Evolutionary conservation across 2,329 filamentous ascomycete species (phyloP).

Genomic region (Colletotrichum gigasporum): DNA sequence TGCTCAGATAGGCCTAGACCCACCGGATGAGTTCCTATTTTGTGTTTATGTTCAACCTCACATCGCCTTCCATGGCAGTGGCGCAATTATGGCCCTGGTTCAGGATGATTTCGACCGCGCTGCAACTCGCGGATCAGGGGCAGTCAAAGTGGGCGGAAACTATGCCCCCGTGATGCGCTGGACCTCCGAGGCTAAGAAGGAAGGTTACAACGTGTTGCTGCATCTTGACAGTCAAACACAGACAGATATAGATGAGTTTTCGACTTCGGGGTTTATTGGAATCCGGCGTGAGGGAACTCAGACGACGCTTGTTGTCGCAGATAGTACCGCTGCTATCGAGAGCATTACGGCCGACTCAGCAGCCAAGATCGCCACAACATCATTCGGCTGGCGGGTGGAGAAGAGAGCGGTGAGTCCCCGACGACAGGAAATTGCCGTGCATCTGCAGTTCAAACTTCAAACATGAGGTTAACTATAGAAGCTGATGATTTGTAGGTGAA

Average conservation of each 20-base stretch:
- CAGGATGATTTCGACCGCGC: constrained; percentile 76
- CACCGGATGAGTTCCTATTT: constrained; percentile 70
- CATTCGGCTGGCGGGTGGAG: constrained; percentile 4
- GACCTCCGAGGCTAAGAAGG: constrained; percentile 68
- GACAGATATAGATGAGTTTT: constrained; percentile 74
- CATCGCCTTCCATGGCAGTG: constrained; percentile 56
- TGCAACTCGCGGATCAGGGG: constrained; percentile 72
- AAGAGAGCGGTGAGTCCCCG: not conserved
- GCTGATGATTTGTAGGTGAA: not conserved
- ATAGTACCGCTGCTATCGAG: not conserved
- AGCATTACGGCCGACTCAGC: constrained; percentile 5
- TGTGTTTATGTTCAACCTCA: constrained; percentile 70
- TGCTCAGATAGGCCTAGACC: not conserved
- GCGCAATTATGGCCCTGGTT: constrained; percentile 67
- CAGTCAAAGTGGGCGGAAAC: constrained; percentile 75
- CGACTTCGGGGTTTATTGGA: constrained; percentile 73
- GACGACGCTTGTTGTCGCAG: not conserved
- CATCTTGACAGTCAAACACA: constrained; percentile 74
- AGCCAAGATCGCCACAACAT: not conserved
- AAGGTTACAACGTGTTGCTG: constrained; percentile 73
- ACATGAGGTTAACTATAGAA: not conserved
- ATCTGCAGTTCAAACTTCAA: too few relatives aligned
- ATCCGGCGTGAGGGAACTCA: constrained; percentile 40
- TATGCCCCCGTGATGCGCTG: constrained; percentile 78
- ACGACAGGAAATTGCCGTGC: too few relatives aligned